A percentile compares a stretch with the other conserved stretches of the same genome.
Evolutionary conservation across 2,329 filamentous ascomycete genomes (phyloP).

Genomic region (Aspergillus brunneoviolaceus): DNA sequence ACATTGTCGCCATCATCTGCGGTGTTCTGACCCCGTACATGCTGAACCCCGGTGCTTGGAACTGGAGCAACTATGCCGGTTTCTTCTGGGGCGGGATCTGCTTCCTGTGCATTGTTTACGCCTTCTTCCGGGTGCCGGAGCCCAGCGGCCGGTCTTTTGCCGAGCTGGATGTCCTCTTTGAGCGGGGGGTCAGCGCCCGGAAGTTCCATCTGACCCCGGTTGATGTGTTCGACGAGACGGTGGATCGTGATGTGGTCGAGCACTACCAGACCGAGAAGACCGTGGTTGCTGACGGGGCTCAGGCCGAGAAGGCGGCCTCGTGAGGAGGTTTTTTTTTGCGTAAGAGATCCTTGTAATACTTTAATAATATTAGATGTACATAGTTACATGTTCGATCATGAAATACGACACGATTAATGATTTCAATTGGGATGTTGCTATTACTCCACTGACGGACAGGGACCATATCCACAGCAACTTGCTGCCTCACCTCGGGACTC

Average conservation of each 20-base stretch:
- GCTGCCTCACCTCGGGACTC: not conserved
- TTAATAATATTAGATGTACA: slow-evolving; percentile 18
- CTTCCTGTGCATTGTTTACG: slow-evolving; percentile 77
- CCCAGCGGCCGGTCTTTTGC: slow-evolving; percentile 78
- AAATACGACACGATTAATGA: slow-evolving; percentile 19
- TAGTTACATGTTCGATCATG: slow-evolving; percentile 18
- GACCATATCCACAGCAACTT: not conserved
- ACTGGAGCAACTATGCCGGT: slow-evolving; percentile 83
- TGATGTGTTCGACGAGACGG: slow-evolving; percentile 53
- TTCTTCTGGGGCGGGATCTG: slow-evolving; percentile 87
- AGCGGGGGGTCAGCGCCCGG: slow-evolving; percentile 67
- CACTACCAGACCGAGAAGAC: slow-evolving; percentile 45
- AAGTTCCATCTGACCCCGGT: slow-evolving; percentile 64
- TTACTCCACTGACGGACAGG: not conserved
- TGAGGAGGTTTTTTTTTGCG: not conserved
- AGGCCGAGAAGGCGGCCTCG: slow-evolving; percentile 49
- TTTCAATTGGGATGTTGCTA: slow-evolving; percentile 1
- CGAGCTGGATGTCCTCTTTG: slow-evolving; percentile 82
- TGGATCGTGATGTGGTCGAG: slow-evolving; percentile 29
- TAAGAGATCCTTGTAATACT: slow-evolving; percentile 3
- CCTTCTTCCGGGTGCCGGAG: slow-evolving; percentile 78
- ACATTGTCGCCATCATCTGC: slow-evolving; percentile 78
- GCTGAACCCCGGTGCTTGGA: slow-evolving; percentile 82
- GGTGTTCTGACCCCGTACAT: slow-evolving; percentile 86
- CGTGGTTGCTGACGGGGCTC: slow-evolving; percentile 53